Evolutionary conservation across 139 green algal genomes (phyloP), one percentile per base, ranked within the genome.

Genomic region (Klebsormidium nitens): DNA sequence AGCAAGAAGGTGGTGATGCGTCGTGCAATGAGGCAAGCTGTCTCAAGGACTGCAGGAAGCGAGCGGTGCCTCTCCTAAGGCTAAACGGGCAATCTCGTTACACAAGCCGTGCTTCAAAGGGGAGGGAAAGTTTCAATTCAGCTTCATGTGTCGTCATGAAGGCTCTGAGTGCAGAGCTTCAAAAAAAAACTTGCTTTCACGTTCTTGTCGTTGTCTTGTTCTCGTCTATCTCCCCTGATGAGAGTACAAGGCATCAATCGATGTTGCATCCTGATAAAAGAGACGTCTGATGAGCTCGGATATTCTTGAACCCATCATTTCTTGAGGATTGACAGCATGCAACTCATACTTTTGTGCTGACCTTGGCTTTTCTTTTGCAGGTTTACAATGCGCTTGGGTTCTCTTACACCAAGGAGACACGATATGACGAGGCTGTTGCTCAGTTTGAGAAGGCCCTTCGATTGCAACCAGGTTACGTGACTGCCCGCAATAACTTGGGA

Each of bases 401-500:
- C 79, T 89, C 87, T 71, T 95, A 95, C 82, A 91, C 92, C 81
- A 89, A 86, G 70, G 89, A 94, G 85, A 84, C 93, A 5, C 87
- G 89, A 80, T 60, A 83, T 47, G 80, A 90, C 1, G 32, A 85
- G 42, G 92, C 93, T 0, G 66, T 95, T 2, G 48, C 65, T 4
- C 81, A 95, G 69, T 99, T 96, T 82, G 75, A 85, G 48, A 82
- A 82, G 72, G 89, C 93, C 2, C 87, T 96, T n/a, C 72, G 82
- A 59, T 80, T 97, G 69, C 85, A 93, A 70, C 86, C 88, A 1
- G 84, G 81, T 3, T 96, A 95, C 73, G 87, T 95, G 35, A 95
- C 88, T 2, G 93, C 91, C 11, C 97, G 92, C 92, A 99, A 99
- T 83, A 99, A 99, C 82, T 84, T 99, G 57, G 94, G 91, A 2